Evolutionary conservation across 345 rosid species (phyloP).

Genomic region (Schrenkiella parvula): DNA sequence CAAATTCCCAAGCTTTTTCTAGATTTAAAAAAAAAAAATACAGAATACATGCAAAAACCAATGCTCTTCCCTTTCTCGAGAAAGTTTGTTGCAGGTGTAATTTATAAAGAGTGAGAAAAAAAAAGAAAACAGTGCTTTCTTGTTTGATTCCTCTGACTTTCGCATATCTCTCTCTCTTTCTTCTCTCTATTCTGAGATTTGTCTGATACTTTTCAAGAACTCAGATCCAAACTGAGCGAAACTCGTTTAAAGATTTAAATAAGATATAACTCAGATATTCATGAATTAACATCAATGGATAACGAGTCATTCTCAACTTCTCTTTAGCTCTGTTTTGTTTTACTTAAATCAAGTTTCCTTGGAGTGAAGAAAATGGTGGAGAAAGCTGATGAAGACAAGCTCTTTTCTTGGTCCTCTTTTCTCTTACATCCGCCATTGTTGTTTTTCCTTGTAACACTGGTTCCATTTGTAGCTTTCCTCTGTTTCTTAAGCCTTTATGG

Average conservation of each 20-base stretch:
- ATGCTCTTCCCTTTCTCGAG: constrained; percentile 24
- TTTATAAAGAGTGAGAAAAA: neutral
- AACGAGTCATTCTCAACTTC: neutral
- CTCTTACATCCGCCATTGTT: constrained; percentile 20
- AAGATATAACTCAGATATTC: neutral
- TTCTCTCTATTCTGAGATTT: neutral
- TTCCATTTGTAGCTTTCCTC: constrained; percentile 3
- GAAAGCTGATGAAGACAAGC: constrained; percentile 17
- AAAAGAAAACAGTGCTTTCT: neutral
- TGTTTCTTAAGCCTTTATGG: constrained; percentile 12
- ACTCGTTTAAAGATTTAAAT: neutral
- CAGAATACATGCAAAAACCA: constrained; percentile 11
- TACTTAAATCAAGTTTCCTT: neutral
- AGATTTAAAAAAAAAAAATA: neutral
- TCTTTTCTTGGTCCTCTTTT: constrained; percentile 22
- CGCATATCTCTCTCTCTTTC: neutral
- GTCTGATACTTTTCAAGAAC: constrained; percentile 14
- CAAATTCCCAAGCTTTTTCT: constrained; percentile 17
- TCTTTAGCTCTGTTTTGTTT: constrained; percentile 1
- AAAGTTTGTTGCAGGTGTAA: constrained; percentile 23
- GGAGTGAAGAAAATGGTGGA: constrained; percentile 11
- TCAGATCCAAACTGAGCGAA: neutral
- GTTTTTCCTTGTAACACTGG: neutral
- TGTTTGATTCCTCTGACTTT: constrained; percentile 29
- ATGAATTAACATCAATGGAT: constrained; percentile 11